Conservation (phyloP, 768 basidiomycete species). For the Chalciporus sphaerocephalus region DNA sequence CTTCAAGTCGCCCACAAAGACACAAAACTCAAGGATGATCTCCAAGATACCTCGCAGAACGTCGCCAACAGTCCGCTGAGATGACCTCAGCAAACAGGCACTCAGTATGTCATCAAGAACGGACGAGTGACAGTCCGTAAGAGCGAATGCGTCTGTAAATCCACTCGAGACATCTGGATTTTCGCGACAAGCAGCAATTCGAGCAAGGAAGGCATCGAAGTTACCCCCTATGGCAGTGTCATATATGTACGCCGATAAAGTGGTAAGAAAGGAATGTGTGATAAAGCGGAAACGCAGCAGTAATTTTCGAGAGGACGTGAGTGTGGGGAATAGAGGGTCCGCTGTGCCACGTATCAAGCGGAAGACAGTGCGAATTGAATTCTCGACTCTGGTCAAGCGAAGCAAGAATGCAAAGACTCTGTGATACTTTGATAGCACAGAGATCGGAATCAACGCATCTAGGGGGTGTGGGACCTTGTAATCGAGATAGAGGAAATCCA, state of each 20-base stretch:
- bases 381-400: conserved; percentile 73
- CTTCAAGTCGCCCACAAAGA: conserved; percentile 59
- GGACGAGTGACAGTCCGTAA: conserved; percentile 61
- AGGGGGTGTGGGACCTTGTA: conserved; percentile 85
- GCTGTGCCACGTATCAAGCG: conserved; percentile 49
- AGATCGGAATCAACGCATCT: conserved; percentile 63
- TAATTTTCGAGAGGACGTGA: conserved; percentile 46
- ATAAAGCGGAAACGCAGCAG: conserved; percentile 71
- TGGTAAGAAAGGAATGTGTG: conserved; percentile 63
- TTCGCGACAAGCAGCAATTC: conserved; percentile 29
- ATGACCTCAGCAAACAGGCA: conserved; percentile 67
- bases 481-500: conserved; percentile 88
- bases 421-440: conserved; percentile 81
- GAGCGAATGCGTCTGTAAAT: conserved; percentile 71
- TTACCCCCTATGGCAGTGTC: conserved; percentile 79
- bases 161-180: conserved; percentile 13
- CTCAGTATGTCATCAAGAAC: conserved; percentile 72
- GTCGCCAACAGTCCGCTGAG: conserved; percentile 63
- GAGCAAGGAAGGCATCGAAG: conserved; percentile 63
- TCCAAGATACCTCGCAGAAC: conserved; percentile 60
- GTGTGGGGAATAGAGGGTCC: conserved; percentile 54
- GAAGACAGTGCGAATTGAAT: conserved; percentile 59
- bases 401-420: conserved; percentile 77
- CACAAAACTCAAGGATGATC: conserved; percentile 60
- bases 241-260: conserved; percentile 67